These are phyloP conservation scores for Phytophthora sansomeana DNA, from an alignment of 352 stramenopile species.

Conservation along the genomic window DNA sequence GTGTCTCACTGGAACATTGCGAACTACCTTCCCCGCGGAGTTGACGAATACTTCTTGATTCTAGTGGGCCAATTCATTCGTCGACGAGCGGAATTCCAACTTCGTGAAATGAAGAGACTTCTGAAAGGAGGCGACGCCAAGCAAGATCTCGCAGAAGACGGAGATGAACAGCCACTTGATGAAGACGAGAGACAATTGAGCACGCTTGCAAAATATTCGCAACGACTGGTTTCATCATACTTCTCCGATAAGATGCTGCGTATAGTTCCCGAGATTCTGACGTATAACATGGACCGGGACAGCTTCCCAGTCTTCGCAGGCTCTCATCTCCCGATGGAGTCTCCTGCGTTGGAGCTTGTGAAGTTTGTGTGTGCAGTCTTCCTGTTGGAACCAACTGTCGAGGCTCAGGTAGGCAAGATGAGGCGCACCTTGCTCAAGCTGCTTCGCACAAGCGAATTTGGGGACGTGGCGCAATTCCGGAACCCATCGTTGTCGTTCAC, in stretches of 20 bases:
- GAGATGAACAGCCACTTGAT: slow-evolving; percentile 46
- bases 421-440: slow-evolving; percentile 92
- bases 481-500: slow-evolving; percentile 96
- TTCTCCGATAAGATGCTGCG: slow-evolving; percentile 85
- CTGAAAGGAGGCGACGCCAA: slow-evolving; percentile 22
- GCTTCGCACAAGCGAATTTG: slow-evolving; percentile 79
- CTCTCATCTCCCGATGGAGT: slow-evolving; percentile 82
- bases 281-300: slow-evolving; percentile 65
- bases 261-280: slow-evolving; percentile 79
- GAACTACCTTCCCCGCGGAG: slow-evolving; percentile 82
- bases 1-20: slow-evolving; percentile 92
- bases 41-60: slow-evolving; percentile 90
- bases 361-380: slow-evolving; percentile 96
- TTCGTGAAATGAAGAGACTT: slow-evolving; percentile 36
- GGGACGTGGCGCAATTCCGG: slow-evolving; percentile 88
- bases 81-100: slow-evolving; percentile 69
- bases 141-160: slow-evolving; percentile 27
- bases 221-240: slow-evolving; percentile 73
- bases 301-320: slow-evolving; percentile 89
- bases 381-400: slow-evolving; percentile 92
- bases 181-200: slow-evolving; percentile 61
- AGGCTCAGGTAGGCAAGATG: slow-evolving; percentile 91
- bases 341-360: slow-evolving; percentile 97
- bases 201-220: slow-evolving; percentile 74
- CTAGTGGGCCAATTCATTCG: slow-evolving; percentile 92